Base-by-base conservation (phyloP, 2,329 filamentous ascomycete species). In the Botrytis byssoidea region DNA sequence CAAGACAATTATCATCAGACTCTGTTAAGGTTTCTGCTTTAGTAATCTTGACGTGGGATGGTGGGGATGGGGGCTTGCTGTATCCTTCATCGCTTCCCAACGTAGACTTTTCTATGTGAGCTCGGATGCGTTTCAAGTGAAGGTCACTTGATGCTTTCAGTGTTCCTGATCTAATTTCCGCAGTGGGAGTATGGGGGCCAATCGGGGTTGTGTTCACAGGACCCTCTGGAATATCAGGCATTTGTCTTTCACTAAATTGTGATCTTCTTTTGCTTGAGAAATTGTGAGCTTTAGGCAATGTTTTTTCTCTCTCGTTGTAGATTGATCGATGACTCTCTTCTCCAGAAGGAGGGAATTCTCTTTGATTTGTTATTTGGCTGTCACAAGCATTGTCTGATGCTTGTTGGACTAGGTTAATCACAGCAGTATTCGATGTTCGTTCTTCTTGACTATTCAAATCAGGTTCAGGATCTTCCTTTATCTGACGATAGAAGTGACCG, bases 171-270 rank as follows among this genome's bases (percentile, higher is more conserved):
- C 66, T 68, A 32, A 68, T 68, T 20, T 18, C n/a, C 29, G 48
- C 35, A 9, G n/a, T 40, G 37, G n/a, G 9, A 25, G 18, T 42
- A 32, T 29, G 18, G 5, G 1, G 16, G 20, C 8, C 6, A 22
- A 32, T 22, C n/a, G 9, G 35, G 40, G 22, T 67, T 42, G 35
- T n/a, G 4, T 42, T 67, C 18, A 40, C 12, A 57, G 48, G 66
- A 16, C 48, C 57, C 48, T 68, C 66, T 3, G 48, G 66, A 35
- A 68, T 68, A 68, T 68, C 66, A 7, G 66, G 66, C 66, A 68
- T 68, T 22, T 68, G 48, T 32, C 66, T 42, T 55, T 68, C 66
- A 3, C 48, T 42, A 57, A 68, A 68, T 57, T 68, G 66, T 14
- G 66, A 68, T 55, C 29, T 68, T 42, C 48, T 68, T 57, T 68